Base-by-base conservation (phyloP, 2,329 filamentous ascomycete genomes). In the Exophiala calicioides region DNA sequence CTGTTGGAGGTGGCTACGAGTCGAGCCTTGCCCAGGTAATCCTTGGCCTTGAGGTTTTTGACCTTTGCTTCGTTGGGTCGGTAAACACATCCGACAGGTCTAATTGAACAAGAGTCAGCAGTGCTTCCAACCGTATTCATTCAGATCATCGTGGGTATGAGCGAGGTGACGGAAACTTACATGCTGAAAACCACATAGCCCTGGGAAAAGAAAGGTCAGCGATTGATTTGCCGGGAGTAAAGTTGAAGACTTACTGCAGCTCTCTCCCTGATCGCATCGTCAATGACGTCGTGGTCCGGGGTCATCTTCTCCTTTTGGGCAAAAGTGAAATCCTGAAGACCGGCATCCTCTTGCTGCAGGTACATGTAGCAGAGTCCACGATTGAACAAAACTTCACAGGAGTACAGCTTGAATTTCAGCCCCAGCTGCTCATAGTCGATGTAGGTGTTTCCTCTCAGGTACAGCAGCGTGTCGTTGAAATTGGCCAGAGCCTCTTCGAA, bases 371-470 rank as follows among this genome's bases (percentile, higher is more conserved):
- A 97, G 47, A 98, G 77, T 49, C 93, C 93, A 42, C 93, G 84
- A 68, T 98, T 98, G 76, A 98, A 98, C 19, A 98, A 77, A 2
- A 96, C 91, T 64, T 98, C 93, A 71, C 93, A 98, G 1, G 93
- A 96, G 68, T 91, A 97, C 8, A 98, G 76, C 68, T 95, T 95
- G 75, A 97, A 98, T 49, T 94, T 86, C 33, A 98, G 79, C 15
- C 93, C 93, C 37, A 98, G 71, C 68, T 98, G 93, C 51, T 95
- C 89, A 68, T 98, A 98, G 69, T 98, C 90, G 69, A 98, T 98
- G 72, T 93, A 88, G 46, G 89, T 90, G 73, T 98, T 97, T 53
- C 93, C 93, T 62, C 93, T 82, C 34, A 98, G 79, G 68, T 97
- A 97, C 31, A 96, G 75, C 30, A 98, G 76, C 0, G 93, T 96